A percentile compares a stretch with the other conserved stretches of the same genome.
Evolutionary conservation across 768 basidiomycete genomes (phyloP).

Genomic region (Trametes maxima): DNA sequence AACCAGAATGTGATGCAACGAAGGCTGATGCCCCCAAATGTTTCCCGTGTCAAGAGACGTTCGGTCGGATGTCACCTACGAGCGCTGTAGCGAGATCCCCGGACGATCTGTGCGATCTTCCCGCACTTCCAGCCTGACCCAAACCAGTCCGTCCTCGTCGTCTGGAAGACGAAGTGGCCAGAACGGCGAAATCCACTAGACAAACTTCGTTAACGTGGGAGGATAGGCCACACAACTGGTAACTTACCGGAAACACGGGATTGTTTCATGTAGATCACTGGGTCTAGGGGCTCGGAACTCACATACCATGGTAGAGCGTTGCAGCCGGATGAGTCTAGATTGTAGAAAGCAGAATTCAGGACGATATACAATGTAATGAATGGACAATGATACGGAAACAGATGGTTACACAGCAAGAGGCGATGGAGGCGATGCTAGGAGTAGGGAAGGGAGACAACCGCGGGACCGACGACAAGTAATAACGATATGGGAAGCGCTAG

Average conservation of each 20-base stretch:
- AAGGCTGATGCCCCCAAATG: background rate
- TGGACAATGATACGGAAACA: slow-evolving; percentile 5
- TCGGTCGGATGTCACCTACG: background rate
- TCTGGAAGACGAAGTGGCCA: background rate
- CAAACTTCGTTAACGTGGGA: background rate
- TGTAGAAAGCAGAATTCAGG: background rate
- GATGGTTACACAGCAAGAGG: slow-evolving; percentile 14
- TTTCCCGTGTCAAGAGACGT: background rate
- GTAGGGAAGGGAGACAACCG: background rate
- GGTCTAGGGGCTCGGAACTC: background rate
- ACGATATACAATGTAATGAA: slow-evolving; percentile 16
- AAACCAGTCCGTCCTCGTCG: background rate
- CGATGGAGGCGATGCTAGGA: background rate
- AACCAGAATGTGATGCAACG: background rate
- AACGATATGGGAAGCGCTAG: slow-evolving; percentile 34
- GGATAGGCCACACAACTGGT: background rate
- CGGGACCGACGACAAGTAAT: slow-evolving; percentile 3
- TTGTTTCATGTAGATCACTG: background rate
- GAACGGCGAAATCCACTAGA: background rate
- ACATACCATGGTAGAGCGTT: background rate
- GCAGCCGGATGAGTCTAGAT: background rate
- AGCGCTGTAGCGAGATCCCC: background rate
- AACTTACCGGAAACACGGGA: background rate
- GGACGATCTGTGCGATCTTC: slow-evolving; percentile 1
- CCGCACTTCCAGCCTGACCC: slow-evolving; percentile 1